Conservation (phyloP, 2,329 filamentous ascomycete species). For the Diaporthe destruens region DNA sequence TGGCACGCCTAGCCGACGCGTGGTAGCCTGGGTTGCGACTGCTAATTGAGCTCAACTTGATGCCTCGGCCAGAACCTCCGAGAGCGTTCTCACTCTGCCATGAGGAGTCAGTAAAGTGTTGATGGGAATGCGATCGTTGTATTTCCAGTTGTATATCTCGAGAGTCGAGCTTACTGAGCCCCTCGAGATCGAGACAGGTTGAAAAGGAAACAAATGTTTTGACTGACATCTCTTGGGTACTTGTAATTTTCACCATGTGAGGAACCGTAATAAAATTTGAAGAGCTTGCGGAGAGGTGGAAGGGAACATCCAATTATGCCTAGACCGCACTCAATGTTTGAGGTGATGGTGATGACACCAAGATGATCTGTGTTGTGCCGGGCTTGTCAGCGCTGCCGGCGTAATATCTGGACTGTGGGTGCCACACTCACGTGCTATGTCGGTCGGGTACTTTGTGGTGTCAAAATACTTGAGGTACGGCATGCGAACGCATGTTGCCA, state of each 20-base stretch:
- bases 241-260: not conserved
- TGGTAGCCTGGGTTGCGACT: not conserved
- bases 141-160: not conserved
- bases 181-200: not conserved
- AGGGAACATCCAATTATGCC: conserved; percentile 10
- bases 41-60: not conserved
- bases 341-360: conserved; percentile 9
- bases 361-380: not conserved
- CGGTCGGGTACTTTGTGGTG: not conserved
- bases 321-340: conserved; percentile 5
- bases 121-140: not conserved
- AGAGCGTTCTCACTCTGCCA: conserved; percentile 8
- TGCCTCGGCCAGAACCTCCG: not conserved
- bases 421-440: conserved; percentile 13
- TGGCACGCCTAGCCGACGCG: conserved; percentile 6
- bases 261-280: conserved; percentile 10
- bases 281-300: conserved; percentile 11
- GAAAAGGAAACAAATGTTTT: too few relatives aligned
- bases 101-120: not conserved
- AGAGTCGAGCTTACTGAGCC: too few relatives aligned
- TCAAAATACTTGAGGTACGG: conserved; percentile 1
- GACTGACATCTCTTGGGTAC: not conserved
- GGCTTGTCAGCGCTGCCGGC: not conserved
- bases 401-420: not conserved
- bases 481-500: conserved; percentile 12